Base-by-base conservation (phyloP, 768 basidiomycete genomes). In the Lactarius tabidus region DNA sequence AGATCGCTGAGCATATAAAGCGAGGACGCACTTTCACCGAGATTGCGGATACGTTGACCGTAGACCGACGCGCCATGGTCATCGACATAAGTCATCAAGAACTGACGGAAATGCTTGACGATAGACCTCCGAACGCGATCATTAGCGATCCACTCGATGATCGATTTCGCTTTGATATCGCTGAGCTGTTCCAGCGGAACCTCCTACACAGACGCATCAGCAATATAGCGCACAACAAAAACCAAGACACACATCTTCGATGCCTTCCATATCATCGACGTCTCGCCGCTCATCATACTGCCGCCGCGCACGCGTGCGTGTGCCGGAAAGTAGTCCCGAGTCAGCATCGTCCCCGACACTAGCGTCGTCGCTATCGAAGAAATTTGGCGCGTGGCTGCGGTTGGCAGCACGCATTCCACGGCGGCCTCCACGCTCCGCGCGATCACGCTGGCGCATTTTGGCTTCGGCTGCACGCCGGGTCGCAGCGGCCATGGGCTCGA, bases 91-190 rank as follows among this genome's bases (percentile, higher is more conserved):
- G 93, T 96, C 85, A 95, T 91, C 62, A 99, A 79, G 77, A 99
- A 99, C 70, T 93, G 87, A 54, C 91, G 85, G 82, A 99, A 98
- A 75, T 98, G 93, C 68, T 89, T 86, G 70, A 91, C 84, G 68
- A 99, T 94, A 0, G 95, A 89, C 61, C 91, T 84, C 70, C 90
- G 86, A 69, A 98, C 96, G 48, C 91, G 86, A 64, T 95, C 93
- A 63, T 89, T 89, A 20, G 93, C 89, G 71, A 98, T 95, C 97
- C 97, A 99, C 76, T 98, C 97, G 28, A 91, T 90, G 63, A 99
- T 94, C 15, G 93, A 95, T 73, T 95, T 93, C 43, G 95, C 93
- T 74, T 98, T 98, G 80, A 99, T 95, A 73, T 99, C 97, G 66
- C 93, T 92, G 12, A 99, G 81, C 78, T 99, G 93, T 74, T 98